phyloP scores from a whole-genome alignment of 169 alveolate species.

The Pseudocohnilembus persalinus region DNA sequence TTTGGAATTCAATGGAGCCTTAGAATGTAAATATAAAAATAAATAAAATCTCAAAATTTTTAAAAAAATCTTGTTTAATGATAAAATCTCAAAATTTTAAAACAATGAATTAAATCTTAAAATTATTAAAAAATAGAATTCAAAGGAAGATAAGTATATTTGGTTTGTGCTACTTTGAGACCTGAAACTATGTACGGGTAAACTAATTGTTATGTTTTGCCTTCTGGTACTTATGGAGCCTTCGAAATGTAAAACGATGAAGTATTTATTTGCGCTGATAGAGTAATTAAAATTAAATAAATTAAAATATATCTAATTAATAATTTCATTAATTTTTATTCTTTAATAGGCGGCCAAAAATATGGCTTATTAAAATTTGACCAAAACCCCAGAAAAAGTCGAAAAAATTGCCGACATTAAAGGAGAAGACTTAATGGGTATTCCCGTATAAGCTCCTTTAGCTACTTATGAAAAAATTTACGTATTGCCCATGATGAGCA shows the following conservation, averaged over 20 bases:
- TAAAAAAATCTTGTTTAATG: too few species aligned
- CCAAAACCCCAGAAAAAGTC: slow-evolving; percentile 62
- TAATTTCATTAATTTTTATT: too few species aligned
- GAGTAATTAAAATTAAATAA: too few species aligned
- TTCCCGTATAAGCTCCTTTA: slow-evolving; percentile 93
- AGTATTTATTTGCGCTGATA: slow-evolving; percentile 41
- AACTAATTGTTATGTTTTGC: slow-evolving; percentile 97
- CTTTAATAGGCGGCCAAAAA: slow-evolving; percentile 66
- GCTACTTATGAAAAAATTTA: slow-evolving; percentile 90
- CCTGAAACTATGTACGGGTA: slow-evolving; percentile 99
- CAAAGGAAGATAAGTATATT: slow-evolving; percentile 73
- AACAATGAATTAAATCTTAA: not conserved
- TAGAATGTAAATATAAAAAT: not conserved
- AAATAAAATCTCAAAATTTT: too few species aligned
- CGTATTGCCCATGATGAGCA: slow-evolving; percentile 97
- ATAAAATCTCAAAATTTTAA: too few species aligned
- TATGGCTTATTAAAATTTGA: slow-evolving; percentile 85
- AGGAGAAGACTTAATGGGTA: slow-evolving; percentile 95
- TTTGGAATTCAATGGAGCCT: slow-evolving; percentile 39
- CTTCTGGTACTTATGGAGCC: slow-evolving; percentile 94
- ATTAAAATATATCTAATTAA: slow-evolving; percentile 51
- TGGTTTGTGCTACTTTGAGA: slow-evolving; percentile 98
- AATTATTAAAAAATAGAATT: not conserved
- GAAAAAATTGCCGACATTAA: slow-evolving; percentile 59
- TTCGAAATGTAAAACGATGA: slow-evolving; percentile 85